Evolutionary conservation across 345 rosid species (phyloP).

Genomic region (Dipteronia sinensis): DNA sequence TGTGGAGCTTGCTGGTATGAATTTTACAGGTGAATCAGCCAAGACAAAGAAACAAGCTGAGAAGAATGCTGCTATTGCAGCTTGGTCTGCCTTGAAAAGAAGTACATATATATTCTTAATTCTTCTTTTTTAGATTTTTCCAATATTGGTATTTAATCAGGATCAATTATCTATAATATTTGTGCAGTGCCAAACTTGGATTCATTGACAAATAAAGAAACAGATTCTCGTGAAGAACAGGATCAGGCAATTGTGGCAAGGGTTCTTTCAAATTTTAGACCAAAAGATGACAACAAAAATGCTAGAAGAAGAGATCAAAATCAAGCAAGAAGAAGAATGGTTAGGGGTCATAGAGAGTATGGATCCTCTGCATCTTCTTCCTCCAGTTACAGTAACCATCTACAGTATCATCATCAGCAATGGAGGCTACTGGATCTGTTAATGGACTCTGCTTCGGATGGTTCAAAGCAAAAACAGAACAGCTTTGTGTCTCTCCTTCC

Average conservation of each 20-base stretch:
- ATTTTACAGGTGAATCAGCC: slow-evolving; percentile 61
- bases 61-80: slow-evolving; percentile 76
- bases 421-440: slow-evolving; percentile 51
- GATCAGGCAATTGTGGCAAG: slow-evolving; percentile 59
- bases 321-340: slow-evolving; percentile 56
- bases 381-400: slow-evolving; percentile 25
- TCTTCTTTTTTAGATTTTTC: slow-evolving; percentile 1
- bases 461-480: slow-evolving; percentile 32
- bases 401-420: slow-evolving; percentile 40
- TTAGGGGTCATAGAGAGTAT: slow-evolving; percentile 28
- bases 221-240: slow-evolving; percentile 42
- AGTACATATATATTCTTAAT: slow-evolving; percentile 35
- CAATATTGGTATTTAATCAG: background rate
- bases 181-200: slow-evolving; percentile 52
- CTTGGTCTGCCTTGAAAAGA: slow-evolving; percentile 75
- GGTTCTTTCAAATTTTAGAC: slow-evolving; percentile 52
- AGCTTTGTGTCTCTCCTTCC: slow-evolving; percentile 54
- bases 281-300: slow-evolving; percentile 44
- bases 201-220: slow-evolving; percentile 36
- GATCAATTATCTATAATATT: background rate
- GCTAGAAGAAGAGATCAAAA: slow-evolving; percentile 46
- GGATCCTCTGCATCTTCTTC: slow-evolving; percentile 26
- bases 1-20: slow-evolving; percentile 73
- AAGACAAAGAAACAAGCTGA: slow-evolving; percentile 84
- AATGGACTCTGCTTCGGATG: slow-evolving; percentile 37